Base-by-base conservation (phyloP, 805 yeast genomes). In the Starmera amethionina region DNA sequence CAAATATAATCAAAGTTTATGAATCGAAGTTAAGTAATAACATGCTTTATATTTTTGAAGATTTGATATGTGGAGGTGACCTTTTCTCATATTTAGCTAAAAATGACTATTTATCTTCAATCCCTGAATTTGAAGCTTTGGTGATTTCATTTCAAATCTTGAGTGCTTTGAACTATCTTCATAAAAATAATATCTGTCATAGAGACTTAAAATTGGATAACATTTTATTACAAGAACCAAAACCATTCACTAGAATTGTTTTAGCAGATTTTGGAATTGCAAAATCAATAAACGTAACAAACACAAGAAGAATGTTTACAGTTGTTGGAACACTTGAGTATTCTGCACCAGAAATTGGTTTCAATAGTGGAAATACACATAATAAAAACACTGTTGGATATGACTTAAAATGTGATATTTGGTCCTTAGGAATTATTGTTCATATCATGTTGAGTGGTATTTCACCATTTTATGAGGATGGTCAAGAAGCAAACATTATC, bases 241-340 rank as follows among this genome's bases (percentile, higher is more conserved):
- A 67, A 18, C 73, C 75, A 3, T 70, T 70, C 36, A 62, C 82
- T 0, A 67, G 70, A 44, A 56, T 82, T 32, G 69, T 77, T 2
- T 52, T 82, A 19, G 83, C 84, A 9, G 90, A 82, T 58, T 82
- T 82, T 59, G 89, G 89, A 0, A 70, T 71, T 32, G 73, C 77
- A 3, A 68, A 64, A 47, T 50, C 58, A 13, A 47, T 48, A 12
- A 42, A 50, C 8, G 38, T 51, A 1, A 52, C 59, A 2, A 57
- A 43, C 25, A 22, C 27, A 22, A 50, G 62, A 42, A 56, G 77
- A 40, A 67, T 73, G 65, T 64, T 62, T 33, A 70, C 80, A 0
- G 63, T 72, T 0, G 79, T 73, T 1, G 81, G 81, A 3, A 80
- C 87, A 0, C 77, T 81, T 1, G 87, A 80, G 51, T 80, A 80